Evolutionary conservation across 1,284 basidiomycete genomes (phyloP), one percentile per base, ranked within the genome.

Genomic region (Sanguinoderma infundibulare): DNA sequence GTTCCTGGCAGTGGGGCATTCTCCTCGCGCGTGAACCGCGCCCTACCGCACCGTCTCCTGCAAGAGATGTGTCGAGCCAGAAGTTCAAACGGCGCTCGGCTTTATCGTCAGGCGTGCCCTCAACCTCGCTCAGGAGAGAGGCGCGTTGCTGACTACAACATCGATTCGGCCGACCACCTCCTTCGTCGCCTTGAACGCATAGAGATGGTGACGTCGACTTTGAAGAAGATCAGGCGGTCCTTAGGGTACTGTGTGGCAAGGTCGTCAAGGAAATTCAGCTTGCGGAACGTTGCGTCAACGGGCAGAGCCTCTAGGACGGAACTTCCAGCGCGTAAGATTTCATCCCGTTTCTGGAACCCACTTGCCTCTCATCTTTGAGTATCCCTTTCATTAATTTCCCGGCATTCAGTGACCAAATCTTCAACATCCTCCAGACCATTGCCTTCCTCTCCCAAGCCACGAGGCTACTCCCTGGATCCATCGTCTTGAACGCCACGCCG

Each of bases 371-470:
- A 35, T 52, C 30, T 52, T 24, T 2, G 24, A n/a, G 40, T 5
- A 51, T 12, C 44, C 20, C 8, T 20, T n/a, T n/a, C n/a, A n/a
- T n/a, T n/a, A n/a, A n/a, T n/a, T n/a, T 58, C 30, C 22, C 20
- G 28, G n/a, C 32, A 8, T 28, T 9, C 70, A 92, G 90, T 47
- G 82, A 87, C 63, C 89, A 91, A 70, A 87, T 93, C 53, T 94
- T 92, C 79, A 85, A 74, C 67, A 84, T 93, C 47, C 83, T 85
- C 36, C 82, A 87, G 66, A 90, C 90, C 0, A 80, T 96, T 55
- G 81, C 92, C 0, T 91, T 88, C 80, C 83, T 96, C 36, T 94
- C 92, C 0, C 89, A 94, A 71, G 94, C 90, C 1, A 94, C 94
- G 4, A 97, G 95, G 0, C 85, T 98, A 26, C 84, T 87, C 63